Evolutionary conservation across 75 land plant species (phyloP).

Genomic region (Picea glauca): DNA sequence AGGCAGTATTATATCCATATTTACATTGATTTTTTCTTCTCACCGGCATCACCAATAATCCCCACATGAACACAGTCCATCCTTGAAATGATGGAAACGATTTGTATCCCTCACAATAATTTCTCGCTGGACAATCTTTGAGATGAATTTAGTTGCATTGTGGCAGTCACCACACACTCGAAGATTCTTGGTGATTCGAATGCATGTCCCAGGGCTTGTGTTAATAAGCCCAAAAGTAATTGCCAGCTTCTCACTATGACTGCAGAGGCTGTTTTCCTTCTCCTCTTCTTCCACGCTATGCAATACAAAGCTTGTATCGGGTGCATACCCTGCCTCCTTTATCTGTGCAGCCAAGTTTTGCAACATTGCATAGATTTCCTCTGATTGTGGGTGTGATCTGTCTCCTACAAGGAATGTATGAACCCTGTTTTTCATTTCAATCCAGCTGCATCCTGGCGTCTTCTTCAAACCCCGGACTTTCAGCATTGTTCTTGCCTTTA

Average conservation of each 20-base stretch:
- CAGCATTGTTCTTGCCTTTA: conserved; percentile 8
- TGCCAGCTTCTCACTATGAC: conserved; percentile 21
- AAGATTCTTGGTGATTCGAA: conserved; percentile 16
- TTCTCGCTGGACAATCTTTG: conserved; percentile 13
- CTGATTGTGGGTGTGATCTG: conserved; percentile 14
- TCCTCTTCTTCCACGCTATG: conserved; percentile 2
- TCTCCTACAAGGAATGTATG: conserved; percentile 14
- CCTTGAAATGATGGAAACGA: conserved; percentile 14
- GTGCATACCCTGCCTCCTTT: conserved; percentile 12
- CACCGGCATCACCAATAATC: conserved; percentile 14
- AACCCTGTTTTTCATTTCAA: conserved; percentile 13
- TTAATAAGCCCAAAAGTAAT: conserved; percentile 16
- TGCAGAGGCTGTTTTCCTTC: conserved; percentile 10
- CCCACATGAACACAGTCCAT: conserved; percentile 16
- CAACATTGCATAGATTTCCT: conserved; percentile 7
- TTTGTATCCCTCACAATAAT: conserved; percentile 13
- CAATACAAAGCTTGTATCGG: conserved; percentile 6
- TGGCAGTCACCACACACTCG: conserved; percentile 17
- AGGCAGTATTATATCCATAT: too few species aligned
- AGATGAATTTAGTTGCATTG: conserved; percentile 17
- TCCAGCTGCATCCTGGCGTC: conserved; percentile 11
- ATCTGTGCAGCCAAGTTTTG: conserved; percentile 8
- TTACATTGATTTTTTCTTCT: too few species aligned
- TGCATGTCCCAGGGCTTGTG: conserved; percentile 11
- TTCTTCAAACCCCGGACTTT: conserved; percentile 2